Evolutionary conservation across 1,284 basidiomycete genomes (phyloP).

Genomic region (Fomitiporia mediterranea): DNA sequence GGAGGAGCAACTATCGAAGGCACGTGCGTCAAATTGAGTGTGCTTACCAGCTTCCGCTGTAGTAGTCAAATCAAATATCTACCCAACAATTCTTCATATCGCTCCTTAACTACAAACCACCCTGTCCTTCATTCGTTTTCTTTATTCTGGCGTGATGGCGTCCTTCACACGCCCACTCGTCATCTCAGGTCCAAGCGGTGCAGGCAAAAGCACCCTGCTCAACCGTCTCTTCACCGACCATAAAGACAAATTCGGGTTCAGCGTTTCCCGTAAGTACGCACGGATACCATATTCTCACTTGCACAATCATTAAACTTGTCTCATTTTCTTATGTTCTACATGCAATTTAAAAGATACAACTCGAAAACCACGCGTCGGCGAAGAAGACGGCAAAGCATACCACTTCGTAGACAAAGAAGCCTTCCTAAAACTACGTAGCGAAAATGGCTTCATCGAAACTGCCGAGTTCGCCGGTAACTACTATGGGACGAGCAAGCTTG

Average conservation of each 20-base stretch:
- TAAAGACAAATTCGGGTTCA: constrained; percentile 89
- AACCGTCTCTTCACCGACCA: constrained; percentile 78
- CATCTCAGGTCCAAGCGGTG: constrained; percentile 83
- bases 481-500: constrained; percentile 88
- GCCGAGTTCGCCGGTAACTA: constrained; percentile 88
- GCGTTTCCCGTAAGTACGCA: constrained; percentile 77
- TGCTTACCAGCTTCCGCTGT: too few relatives aligned
- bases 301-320: too few relatives aligned
- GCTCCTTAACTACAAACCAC: background rate
- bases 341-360: constrained; percentile 88
- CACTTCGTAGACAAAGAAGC: constrained; percentile 61
- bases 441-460: constrained; percentile 70
- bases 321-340: background rate
- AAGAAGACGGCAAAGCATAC: constrained; percentile 78
- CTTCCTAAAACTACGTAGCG: constrained; percentile 59
- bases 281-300: too few relatives aligned
- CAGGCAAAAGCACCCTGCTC: constrained; percentile 93
- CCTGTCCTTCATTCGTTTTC: background rate
- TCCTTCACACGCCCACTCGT: constrained; percentile 53
- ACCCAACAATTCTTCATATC: too few relatives aligned
- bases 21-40: too few relatives aligned
- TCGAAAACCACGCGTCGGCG: constrained; percentile 78
- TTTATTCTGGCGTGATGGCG: constrained; percentile 6
- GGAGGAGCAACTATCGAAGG: too few relatives aligned
- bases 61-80: too few relatives aligned